Evolutionary conservation across 1,284 basidiomycete species (phyloP).

Genomic region (Anthracocystis setariae): DNA sequence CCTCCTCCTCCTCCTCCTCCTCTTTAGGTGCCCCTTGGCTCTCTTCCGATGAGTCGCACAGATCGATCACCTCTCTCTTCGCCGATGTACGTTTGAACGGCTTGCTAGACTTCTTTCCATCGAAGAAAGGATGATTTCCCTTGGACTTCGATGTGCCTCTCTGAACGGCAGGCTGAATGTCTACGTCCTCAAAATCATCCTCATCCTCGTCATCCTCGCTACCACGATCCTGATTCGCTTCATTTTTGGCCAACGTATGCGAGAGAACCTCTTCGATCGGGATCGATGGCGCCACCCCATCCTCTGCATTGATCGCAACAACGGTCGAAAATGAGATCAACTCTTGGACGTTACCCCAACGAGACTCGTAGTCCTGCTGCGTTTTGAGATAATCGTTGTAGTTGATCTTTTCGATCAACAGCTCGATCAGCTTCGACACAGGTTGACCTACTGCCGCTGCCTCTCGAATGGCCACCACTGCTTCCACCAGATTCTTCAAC

Average conservation of each 20-base stretch:
- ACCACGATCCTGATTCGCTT: conserved; percentile 4
- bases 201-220: conserved; percentile 32
- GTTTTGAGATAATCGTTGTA: conserved; percentile 79
- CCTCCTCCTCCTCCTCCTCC: neutral
- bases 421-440: conserved; percentile 77
- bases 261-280: conserved; percentile 35
- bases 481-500: conserved; percentile 74
- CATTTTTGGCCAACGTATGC: conserved; percentile 35
- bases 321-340: conserved; percentile 70
- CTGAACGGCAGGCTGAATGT: conserved; percentile 8
- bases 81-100: neutral
- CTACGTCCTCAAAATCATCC: conserved; percentile 68
- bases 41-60: conserved; percentile 24
- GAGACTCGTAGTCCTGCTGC: conserved; percentile 76
- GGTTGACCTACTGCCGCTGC: conserved; percentile 74
- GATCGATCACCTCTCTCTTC: conserved; percentile 40
- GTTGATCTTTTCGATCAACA: conserved; percentile 74
- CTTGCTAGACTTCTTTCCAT: conserved; percentile 1
- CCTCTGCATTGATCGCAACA: conserved; percentile 27
- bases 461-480: conserved; percentile 73
- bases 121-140: conserved; percentile 21
- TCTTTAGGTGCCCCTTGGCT: conserved; percentile 7
- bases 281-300: conserved; percentile 7
- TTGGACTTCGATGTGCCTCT: neutral
- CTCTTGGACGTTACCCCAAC: conserved; percentile 89